Percentiles rank a stretch among this genome's conserved stretches.
These are phyloP conservation scores for Tolypocladium nubicola DNA, from an alignment of 2,329 filamentous ascomycete species.

Conservation along the genomic window DNA sequence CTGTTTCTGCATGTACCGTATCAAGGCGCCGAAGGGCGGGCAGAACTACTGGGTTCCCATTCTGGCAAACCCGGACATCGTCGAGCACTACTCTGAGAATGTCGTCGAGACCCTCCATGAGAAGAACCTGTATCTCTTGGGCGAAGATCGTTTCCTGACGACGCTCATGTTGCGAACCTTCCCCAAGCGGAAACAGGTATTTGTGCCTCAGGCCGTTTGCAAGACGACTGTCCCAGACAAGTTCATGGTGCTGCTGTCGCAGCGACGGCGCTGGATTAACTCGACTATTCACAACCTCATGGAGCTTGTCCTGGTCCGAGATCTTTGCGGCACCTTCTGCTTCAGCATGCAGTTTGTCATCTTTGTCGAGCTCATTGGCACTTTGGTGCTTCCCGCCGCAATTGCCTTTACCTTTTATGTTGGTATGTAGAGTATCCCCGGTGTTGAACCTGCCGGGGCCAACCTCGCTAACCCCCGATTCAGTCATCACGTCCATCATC, in stretches of 20 bases:
- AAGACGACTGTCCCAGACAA: constrained; percentile 93
- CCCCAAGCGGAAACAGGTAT: constrained; percentile 97
- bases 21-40: constrained; percentile 95
- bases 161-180: constrained; percentile 98
- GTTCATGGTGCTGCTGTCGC: constrained; percentile 86
- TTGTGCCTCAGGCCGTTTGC: constrained; percentile 96
- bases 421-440: constrained; percentile 44
- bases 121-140: constrained; percentile 86
- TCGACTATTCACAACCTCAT: constrained; percentile 97
- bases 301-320: constrained; percentile 89
- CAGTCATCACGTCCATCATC: constrained; percentile 80
- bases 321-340: constrained; percentile 97
- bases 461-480: constrained; percentile 3
- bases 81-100: constrained; percentile 98
- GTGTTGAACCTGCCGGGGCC: background rate
- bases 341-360: constrained; percentile 99
- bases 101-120: constrained; percentile 97
- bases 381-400: constrained; percentile 86
- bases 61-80: constrained; percentile 93
- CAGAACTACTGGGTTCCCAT: constrained; percentile 99
- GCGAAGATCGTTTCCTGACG: constrained; percentile 89
- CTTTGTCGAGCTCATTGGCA: constrained; percentile 89
- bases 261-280: constrained; percentile 98
- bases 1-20: constrained; percentile 99
- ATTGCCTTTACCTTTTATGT: constrained; percentile 97